Conservation (phyloP, 306 rosid genomes). For the Adenanthera pavonina region DNA sequence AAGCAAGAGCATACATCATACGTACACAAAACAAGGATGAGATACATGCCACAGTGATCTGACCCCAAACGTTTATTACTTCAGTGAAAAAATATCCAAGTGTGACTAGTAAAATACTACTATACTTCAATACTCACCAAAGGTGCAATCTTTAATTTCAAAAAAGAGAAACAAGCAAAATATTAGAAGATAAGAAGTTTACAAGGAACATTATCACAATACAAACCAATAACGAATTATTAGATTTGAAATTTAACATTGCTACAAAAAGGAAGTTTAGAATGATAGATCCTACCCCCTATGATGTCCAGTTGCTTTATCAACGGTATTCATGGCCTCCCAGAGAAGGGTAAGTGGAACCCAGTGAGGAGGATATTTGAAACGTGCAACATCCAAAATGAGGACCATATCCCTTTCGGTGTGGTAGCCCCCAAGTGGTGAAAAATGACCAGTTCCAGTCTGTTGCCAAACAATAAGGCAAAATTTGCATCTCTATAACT, state of each 20-base stretch:
- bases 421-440: slow-evolving; percentile 93
- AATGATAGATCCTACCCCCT: slow-evolving; percentile 64
- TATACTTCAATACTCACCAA: slow-evolving; percentile 10
- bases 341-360: slow-evolving; percentile 86
- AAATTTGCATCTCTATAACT: slow-evolving; percentile 28
- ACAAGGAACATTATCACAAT: background rate
- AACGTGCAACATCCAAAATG: slow-evolving; percentile 93
- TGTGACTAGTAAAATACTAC: background rate
- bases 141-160: slow-evolving; percentile 3
- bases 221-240: slow-evolving; percentile 1
- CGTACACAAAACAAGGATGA: slow-evolving; percentile 24
- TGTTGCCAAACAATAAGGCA: slow-evolving; percentile 47
- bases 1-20: slow-evolving; percentile 18
- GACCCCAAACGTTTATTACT: slow-evolving; percentile 10
- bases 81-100: slow-evolving; percentile 13
- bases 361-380: slow-evolving; percentile 97
- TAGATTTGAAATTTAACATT: background rate
- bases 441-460: slow-evolving; percentile 96
- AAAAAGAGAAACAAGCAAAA: slow-evolving; percentile 13
- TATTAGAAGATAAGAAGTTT: slow-evolving; percentile 20
- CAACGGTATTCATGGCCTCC: slow-evolving; percentile 80
- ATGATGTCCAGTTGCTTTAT: slow-evolving; percentile 67
- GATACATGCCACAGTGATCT: slow-evolving; percentile 9
- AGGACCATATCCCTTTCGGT: slow-evolving; percentile 84
- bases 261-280: background rate